phyloP scores from a whole-genome alignment of 768 basidiomycete species.

The Russula sp. region DNA sequence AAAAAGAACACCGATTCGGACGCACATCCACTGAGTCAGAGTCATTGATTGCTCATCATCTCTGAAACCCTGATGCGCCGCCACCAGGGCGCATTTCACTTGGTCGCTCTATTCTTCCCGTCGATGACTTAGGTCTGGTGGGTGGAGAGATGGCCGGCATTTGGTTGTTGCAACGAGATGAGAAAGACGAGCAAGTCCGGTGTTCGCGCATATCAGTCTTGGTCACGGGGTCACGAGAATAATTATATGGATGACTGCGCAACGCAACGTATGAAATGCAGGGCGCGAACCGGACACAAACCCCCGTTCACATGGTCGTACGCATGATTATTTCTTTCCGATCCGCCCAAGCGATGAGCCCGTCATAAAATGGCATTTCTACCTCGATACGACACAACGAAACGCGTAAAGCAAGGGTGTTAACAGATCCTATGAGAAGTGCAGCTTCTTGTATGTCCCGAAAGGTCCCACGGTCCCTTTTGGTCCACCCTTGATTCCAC shows the following conservation, averaged over 20 bases:
- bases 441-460: slow-evolving; percentile 23
- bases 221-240: background rate
- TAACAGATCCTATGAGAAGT: background rate
- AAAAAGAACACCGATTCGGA: background rate
- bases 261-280: no score
- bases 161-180: background rate
- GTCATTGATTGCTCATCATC: background rate
- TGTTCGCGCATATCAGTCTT: background rate
- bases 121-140: no score
- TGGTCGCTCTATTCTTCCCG: background rate
- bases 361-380: background rate
- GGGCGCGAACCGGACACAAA: background rate
- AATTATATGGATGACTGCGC: no score
- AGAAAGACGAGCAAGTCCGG: background rate
- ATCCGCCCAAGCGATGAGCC: no score
- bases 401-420: background rate
- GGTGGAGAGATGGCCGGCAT: background rate
- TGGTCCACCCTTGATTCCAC: slow-evolving; percentile 21
- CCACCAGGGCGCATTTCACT: background rate
- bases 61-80: background rate
- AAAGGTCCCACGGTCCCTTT: slow-evolving; percentile 25
- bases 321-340: background rate
- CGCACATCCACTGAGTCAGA: background rate
- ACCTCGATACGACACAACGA: background rate
- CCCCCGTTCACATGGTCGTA: background rate